Evolutionary conservation across 148 eudicot genomes (phyloP), one percentile per base, ranked within the genome.

Genomic region (Cornus suecica): DNA sequence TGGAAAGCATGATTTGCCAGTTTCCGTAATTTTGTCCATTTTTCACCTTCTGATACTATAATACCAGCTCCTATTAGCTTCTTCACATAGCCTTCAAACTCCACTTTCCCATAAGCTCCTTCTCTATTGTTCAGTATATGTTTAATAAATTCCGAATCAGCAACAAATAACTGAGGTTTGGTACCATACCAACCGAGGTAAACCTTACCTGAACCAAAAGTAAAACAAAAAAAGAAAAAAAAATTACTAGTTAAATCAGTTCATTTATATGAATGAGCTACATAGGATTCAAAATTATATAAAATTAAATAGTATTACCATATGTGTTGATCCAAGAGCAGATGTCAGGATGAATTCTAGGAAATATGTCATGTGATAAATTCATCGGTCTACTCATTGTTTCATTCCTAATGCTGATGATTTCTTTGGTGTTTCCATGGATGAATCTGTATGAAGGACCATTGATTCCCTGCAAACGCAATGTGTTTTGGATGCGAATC

Each of bases 361-460:
- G 83, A 25, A 70, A 75, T 71, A 70, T 30, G 37, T 75, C 13
- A 42, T 80, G 79, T 26, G 78, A 75, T 54, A 80, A 30, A 51
- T 61, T 65, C 70, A 69, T 64, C 4, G 71, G n/a, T 2, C 10
- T 20, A 5, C 9, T 29, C 6, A 48, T 25, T 29, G 77, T 32
- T 67, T 81, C 66, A 1, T 77, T 37, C 34, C 20, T 73, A 74
- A 76, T 77, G 15, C 23, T 56, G 6, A 74, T 1, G 7, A 81
- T 77, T 61, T 81, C 74, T 58, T 77, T 81, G 14, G 74, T 73
- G 61, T 68, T 81, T 52, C 84, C 80, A 66, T 77, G 60, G 30
- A 81, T 32, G 70, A 81, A 73, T 10, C 45, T 73, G 65, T 81
- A 81, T 23, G 80, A 27, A 58, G 79, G 79, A 15, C 84, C 84